Conservation (phyloP, 306 rosid genomes). For the Vigna mungo region DNA sequence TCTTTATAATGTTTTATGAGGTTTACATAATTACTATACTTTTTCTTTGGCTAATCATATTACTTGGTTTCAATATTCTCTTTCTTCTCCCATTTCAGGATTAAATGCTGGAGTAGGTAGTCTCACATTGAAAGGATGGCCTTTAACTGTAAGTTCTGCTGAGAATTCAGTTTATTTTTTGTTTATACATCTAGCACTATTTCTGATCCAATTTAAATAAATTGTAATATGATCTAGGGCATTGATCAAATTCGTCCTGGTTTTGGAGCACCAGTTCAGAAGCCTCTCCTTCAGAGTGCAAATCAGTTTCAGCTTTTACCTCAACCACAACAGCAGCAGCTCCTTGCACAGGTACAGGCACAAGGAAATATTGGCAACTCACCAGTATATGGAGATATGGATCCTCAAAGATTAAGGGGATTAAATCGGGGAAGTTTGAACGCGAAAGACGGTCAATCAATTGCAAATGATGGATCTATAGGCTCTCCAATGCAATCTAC, state of each 20-base stretch:
- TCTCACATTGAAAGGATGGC: constrained; percentile 95
- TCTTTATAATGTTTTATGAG: constrained; percentile 3
- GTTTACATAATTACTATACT: constrained; percentile 5
- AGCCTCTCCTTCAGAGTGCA: constrained; percentile 83
- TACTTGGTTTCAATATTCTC: constrained; percentile 35
- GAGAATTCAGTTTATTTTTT: constrained; percentile 18
- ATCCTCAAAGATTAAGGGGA: constrained; percentile 82
- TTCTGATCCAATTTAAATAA: constrained; percentile 40
- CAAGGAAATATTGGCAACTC: constrained; percentile 76
- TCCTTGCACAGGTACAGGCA: constrained; percentile 86
- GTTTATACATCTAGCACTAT: constrained; percentile 32
- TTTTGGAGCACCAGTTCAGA: constrained; percentile 85
- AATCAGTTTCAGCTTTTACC: constrained; percentile 90
- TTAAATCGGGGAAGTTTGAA: constrained; percentile 72
- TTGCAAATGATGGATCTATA: constrained; percentile 80
- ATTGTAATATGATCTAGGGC: constrained; percentile 65
- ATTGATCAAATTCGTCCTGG: constrained; percentile 87
- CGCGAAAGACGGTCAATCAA: constrained; percentile 75
- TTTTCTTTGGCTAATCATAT: constrained; percentile 15
- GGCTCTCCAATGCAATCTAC: constrained; percentile 94
- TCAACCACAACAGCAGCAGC: constrained; percentile 79
- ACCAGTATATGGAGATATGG: constrained; percentile 77
- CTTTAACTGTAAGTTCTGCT: constrained; percentile 77
- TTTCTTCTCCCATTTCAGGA: constrained; percentile 59
- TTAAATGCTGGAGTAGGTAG: constrained; percentile 78